Evolutionary conservation across 176 grass and related monocot genomes (phyloP), one percentile per base, ranked within the genome.

Genomic region (Tillandsia leiboldiana): DNA sequence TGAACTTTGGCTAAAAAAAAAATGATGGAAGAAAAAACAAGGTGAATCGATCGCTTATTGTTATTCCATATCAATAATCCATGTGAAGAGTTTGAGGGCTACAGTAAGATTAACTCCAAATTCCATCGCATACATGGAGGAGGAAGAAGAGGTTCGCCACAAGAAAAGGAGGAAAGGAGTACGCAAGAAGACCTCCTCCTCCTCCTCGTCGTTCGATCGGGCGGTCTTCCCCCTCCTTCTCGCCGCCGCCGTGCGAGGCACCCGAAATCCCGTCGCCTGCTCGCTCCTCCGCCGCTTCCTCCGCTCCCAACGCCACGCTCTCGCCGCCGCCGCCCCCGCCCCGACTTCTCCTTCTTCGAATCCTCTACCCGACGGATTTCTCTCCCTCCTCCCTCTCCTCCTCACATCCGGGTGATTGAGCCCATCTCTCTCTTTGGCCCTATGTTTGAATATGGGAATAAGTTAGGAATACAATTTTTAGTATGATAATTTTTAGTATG

Each of bases 241-340:
- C 12, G 28, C 53, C 51, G 23, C 75, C 65, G 53, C 64, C 18
- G 33, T 59, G n/a, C 54, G 20, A 59, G 11, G 49, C 12, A 14
- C 6, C 63, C 15, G 29, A 42, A 27, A 28, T 12, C 66, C 17
- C n/a, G 12, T 26, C n/a, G 52, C 65, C 11, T 53, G 65, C 3
- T 50, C 33, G 33, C 12, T 77, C 53, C 27, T 77, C 51, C 75
- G 68, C 65, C 66, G 65, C 65, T 11, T 77, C 51, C 75, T 77
- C 65, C 66, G 51, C 65, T 11, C 65, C 51, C 66, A 48, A 18
- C 51, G 54, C 18, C 17, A 20, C 9, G 33, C 59, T 17, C 9
- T 77, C 51, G 14, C 3, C 9, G 2, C 24, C 24, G 24, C 1
- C 12, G 13, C 15, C 26, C 65, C 12, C 50, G 17, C 48, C 24